Conservation (phyloP, 1,284 basidiomycete genomes). For the Rhodotorula mucilaginosa region DNA sequence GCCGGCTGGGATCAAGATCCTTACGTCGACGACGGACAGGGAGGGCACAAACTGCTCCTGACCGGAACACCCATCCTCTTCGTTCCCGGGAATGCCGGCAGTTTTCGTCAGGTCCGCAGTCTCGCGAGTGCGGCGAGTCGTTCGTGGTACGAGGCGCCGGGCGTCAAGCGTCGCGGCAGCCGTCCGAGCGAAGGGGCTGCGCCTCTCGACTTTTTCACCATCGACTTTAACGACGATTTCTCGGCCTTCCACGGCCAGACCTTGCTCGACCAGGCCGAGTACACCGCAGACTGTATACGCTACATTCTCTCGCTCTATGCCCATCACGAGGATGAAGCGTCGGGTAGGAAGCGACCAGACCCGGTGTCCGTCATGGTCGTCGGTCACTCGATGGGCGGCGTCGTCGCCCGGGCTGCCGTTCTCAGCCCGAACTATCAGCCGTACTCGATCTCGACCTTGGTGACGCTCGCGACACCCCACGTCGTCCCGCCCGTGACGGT, state of each 20-base stretch:
- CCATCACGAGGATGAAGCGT: neutral
- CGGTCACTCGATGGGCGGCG: conserved; percentile 98
- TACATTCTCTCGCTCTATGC: conserved; percentile 78
- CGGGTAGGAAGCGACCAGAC: conserved; percentile 28
- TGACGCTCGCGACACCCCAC: conserved; percentile 95
- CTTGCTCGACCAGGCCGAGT: conserved; percentile 75
- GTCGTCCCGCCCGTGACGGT: conserved; percentile 82
- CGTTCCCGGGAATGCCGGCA: conserved; percentile 95
- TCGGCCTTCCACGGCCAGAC: conserved; percentile 93
- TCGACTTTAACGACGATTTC: conserved; percentile 96
- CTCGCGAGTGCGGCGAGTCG: conserved; percentile 85
- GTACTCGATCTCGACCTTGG: conserved; percentile 65
- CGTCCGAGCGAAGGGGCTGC: conserved; percentile 5
- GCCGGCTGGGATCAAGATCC: conserved; percentile 68
- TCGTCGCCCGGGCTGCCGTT: conserved; percentile 70
- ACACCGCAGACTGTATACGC: conserved; percentile 67
- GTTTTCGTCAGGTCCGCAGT: conserved; percentile 87
- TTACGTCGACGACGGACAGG: neutral
- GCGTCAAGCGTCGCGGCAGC: conserved; percentile 43
- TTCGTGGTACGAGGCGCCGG: conserved; percentile 67
- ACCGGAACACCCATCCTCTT: conserved; percentile 80
- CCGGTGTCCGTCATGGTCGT: conserved; percentile 64
- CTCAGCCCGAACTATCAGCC: conserved; percentile 57
- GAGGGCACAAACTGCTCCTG: conserved; percentile 48
- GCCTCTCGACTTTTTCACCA: conserved; percentile 77